Conservation (phyloP, 768 basidiomycete genomes). For the Collybiopsis confluens region DNA sequence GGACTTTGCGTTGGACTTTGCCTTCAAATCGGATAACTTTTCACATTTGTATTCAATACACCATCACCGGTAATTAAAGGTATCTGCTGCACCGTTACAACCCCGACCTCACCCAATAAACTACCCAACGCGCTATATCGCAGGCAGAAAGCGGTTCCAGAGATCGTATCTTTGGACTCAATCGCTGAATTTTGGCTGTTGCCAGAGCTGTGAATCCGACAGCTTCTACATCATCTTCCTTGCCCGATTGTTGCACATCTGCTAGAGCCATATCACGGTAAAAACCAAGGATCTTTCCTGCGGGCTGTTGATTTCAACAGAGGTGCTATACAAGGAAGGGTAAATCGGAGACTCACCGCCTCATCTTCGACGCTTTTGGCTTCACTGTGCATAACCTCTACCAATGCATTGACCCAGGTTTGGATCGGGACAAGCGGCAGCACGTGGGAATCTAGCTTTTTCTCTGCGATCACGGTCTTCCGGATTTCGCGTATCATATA, state of each 20-base stretch:
- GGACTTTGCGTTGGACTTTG: too few species aligned
- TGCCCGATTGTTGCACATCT: constrained; percentile 10
- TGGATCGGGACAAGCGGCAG: constrained; percentile 28
- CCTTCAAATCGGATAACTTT: too few species aligned
- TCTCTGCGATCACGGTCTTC: constrained; percentile 12
- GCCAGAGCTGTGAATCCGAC: not conserved
- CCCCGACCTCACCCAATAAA: not conserved
- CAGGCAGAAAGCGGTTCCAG: not conserved
- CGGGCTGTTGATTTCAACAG: constrained; percentile 20
- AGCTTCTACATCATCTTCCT: not conserved
- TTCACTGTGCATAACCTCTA: constrained; percentile 12
- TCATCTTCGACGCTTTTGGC: not conserved
- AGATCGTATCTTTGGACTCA: not conserved
- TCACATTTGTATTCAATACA: too few species aligned
- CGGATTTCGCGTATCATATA: constrained; percentile 22
- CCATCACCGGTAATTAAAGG: not conserved
- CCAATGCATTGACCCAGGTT: constrained; percentile 30
- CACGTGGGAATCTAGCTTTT: constrained; percentile 2
- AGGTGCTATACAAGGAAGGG: not conserved
- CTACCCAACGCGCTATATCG: not conserved
- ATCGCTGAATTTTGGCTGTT: not conserved
- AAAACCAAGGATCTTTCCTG: constrained; percentile 29
- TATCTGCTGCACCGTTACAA: not conserved
- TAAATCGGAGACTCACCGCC: not conserved
- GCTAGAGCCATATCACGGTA: constrained; percentile 20